Conservation (phyloP, 2,329 filamentous ascomycete species). For the Calonectria naviculata region DNA sequence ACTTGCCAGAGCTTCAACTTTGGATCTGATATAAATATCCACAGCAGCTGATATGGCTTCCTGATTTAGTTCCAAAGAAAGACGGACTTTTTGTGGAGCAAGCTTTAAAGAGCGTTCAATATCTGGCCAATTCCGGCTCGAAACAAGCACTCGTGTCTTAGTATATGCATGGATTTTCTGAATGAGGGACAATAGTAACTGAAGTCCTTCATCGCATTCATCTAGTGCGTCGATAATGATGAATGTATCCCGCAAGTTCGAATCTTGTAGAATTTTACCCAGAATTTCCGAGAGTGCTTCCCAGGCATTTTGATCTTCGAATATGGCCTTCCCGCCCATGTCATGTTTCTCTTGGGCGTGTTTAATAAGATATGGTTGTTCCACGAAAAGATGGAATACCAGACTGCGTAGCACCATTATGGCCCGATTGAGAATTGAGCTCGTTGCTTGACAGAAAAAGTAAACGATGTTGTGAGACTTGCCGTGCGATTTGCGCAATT, state of each 20-base stretch:
- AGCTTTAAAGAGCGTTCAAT: constrained; percentile 27
- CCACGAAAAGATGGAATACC: neutral
- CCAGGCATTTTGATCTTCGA: neutral
- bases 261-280: neutral
- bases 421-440: neutral
- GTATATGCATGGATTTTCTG: neutral
- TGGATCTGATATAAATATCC: constrained; percentile 48
- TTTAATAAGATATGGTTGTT: neutral
- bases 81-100: constrained; percentile 39
- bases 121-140: neutral
- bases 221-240: neutral
- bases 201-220: neutral
- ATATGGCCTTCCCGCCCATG: neutral
- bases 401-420: neutral
- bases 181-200: neutral
- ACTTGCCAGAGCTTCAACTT: constrained; percentile 44
- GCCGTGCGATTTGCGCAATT: neutral
- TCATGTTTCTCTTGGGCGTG: neutral
- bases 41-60: constrained; percentile 49
- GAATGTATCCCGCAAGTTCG: neutral
- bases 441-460: neutral
- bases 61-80: constrained; percentile 51
- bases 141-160: neutral
- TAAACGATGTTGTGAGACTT: neutral
- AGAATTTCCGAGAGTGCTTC: neutral